Base-by-base conservation (phyloP, 1,139 yeast genomes). In the Yamadazyma jaroonii region DNA sequence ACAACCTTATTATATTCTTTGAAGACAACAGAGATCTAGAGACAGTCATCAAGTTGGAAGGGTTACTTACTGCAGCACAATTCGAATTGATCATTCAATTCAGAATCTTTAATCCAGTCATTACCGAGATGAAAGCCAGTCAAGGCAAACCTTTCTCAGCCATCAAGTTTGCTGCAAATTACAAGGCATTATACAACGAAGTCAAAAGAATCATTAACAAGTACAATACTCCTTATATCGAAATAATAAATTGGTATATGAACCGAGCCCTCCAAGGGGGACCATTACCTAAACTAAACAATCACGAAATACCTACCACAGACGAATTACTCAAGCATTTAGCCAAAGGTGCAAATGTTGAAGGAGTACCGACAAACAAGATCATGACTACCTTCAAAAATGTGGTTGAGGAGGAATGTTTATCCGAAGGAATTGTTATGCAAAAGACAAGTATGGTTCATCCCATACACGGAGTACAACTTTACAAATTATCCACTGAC, bases 381-480 rank as follows among this genome's bases (percentile, higher is more conserved):
- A 51, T 68, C 4, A 41, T 55, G 38, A 60, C 67, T 3, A 49
- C 67, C 1, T 71, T 66, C 41, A 66, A 57, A 35, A 74, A 71
- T 41, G 72, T 70, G 11, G 64, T 71, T 3, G 47, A 45, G 26
- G 48, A 58, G 1, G 54, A 47, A 40, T 70, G 77, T 46, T 34
- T 52, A 10, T 42, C 49, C 6, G 45, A 59, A 22, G 52, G 55
- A 13, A 58, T 67, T 9, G 38, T 55, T 3, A 50, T 67, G 32
- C 44, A 45, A 2, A 21, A 43, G 4, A 50, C 52, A n/a, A 46
- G 47, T 15, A 40, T 40, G 33, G 39, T 44, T 31, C 62, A 57
- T 37, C 49, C 45, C 4, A 36, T 38, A 3, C 43, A 48, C 32
- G 68, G 70, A 3, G 43, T 51, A 9, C 61, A 59, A 6, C 39